Evolutionary conservation across 148 eudicot species (phyloP), one percentile per base, ranked within the genome.

Genomic region (Nepenthes mirabilis): DNA sequence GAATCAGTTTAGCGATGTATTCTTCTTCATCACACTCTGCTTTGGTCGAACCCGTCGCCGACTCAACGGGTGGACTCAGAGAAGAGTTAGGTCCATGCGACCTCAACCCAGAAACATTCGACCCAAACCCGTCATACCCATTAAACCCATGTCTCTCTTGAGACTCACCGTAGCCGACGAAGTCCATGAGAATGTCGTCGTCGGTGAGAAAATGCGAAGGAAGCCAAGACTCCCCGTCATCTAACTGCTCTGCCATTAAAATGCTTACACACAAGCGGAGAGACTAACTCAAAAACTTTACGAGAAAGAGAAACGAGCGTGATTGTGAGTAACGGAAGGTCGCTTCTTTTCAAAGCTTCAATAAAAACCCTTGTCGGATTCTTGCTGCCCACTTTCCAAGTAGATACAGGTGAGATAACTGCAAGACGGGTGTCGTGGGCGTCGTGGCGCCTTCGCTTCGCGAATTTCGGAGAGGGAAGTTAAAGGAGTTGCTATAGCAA

Each of bases 171-270:
- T 1, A 10, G 0, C 12, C 34, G 6, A 61, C 67, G 63, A 85
- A 81, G 65, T 79, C 90, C 72, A 55, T 68, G 9, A 81, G 65
- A 9, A 75, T 66, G 57, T 89, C 97, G 53, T 81, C 96, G 61
- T 86, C 97, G 33, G 81, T 76, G 6, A 90, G 81, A 48, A 90
- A 81, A 74, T 86, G 77, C 0, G 88, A 74, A 0, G 94, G 97
- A 0, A 85, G 72, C 87, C 87, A 82, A 36, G 82, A 85, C 81
- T 79, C 86, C 6, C 82, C 86, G 72, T 77, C 86, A 35, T 68
- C 73, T 23, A 81, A 61, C 5, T 68, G 70, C 37, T 73, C 77
- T 0, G 77, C 81, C 89, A 83, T 83, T 14, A 1, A 43, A 2
- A 23, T 4, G 2, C 36, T 14, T 40, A 14, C 23, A 56, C 10